Percentiles rank a stretch among this genome's conserved stretches.
Evolutionary conservation across 106 monocot genomes (phyloP).

Genomic region (Apostasia shenzhenica): DNA sequence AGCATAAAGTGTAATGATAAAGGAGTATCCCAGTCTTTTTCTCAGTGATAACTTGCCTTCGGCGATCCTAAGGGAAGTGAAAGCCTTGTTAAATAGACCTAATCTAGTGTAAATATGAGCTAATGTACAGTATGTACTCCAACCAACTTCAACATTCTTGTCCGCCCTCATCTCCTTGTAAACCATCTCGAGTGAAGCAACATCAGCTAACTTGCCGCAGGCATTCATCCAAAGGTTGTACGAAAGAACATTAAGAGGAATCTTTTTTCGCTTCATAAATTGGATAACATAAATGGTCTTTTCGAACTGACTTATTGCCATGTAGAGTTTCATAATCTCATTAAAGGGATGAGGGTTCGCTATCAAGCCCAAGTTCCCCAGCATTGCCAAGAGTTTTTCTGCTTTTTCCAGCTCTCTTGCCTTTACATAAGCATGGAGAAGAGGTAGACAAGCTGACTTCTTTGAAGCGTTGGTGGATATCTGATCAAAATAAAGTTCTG

Average conservation of each 20-base stretch:
- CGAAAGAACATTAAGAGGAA: slow-evolving; percentile 56
- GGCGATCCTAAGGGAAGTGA: slow-evolving; percentile 39
- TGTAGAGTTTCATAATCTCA: slow-evolving; percentile 90
- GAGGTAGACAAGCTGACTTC: slow-evolving; percentile 53
- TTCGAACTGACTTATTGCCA: slow-evolving; percentile 39
- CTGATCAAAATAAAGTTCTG: slow-evolving; percentile 63
- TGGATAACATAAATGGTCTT: slow-evolving; percentile 45
- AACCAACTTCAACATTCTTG: slow-evolving; percentile 58
- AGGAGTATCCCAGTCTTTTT: slow-evolving; percentile 58
- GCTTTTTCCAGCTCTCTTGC: slow-evolving; percentile 41
- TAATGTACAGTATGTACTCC: slow-evolving; percentile 68
- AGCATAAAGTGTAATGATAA: slow-evolving; percentile 82
- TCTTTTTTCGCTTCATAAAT: slow-evolving; percentile 52
- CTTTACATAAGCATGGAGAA: slow-evolving; percentile 67
- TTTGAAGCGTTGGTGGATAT: slow-evolving; percentile 27
- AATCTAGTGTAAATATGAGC: slow-evolving; percentile 51
- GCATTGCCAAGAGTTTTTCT: slow-evolving; percentile 44
- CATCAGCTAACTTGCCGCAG: slow-evolving; percentile 28
- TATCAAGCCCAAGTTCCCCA: slow-evolving; percentile 38
- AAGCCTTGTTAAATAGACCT: slow-evolving; percentile 32
- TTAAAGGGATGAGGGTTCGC: slow-evolving; percentile 56
- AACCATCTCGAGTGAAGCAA: slow-evolving; percentile 44
- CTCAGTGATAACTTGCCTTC: slow-evolving; percentile 50
- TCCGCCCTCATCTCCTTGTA: slow-evolving; percentile 53
- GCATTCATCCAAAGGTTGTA: slow-evolving; percentile 81